Conservation (phyloP, 2,329 filamentous ascomycete species). For the Penicillium rolfsii region DNA sequence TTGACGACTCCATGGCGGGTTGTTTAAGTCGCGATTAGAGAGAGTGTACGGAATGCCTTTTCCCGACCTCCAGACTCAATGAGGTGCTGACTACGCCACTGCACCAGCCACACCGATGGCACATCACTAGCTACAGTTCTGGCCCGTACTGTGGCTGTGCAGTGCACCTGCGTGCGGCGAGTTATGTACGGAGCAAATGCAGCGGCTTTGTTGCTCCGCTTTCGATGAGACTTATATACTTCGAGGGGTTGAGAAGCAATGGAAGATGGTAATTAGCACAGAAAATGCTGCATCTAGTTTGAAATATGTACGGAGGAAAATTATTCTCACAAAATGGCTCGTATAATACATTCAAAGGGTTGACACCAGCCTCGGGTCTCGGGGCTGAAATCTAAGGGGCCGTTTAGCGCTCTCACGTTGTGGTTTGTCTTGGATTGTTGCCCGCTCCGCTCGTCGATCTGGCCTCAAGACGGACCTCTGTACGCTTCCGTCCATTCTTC, state of each 20-base stretch:
- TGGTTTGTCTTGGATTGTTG: slow-evolving; percentile 7
- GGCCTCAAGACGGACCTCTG: slow-evolving; percentile 37
- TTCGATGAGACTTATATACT: not conserved
- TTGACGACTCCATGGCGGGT: slow-evolving; percentile 45
- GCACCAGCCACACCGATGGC: slow-evolving; percentile 9
- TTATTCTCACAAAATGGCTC: not conserved
- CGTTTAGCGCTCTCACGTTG: slow-evolving; percentile 23
- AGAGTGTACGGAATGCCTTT: slow-evolving; percentile 2
- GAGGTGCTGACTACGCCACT: not conserved
- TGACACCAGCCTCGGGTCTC: not conserved
- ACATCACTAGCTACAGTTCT: slow-evolving; percentile 11
- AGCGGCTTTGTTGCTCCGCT: not conserved
- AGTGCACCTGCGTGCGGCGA: not conserved
- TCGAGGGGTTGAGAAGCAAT: not conserved
- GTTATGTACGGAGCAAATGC: not conserved
- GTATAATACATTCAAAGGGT: not conserved
- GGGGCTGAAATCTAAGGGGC: slow-evolving; percentile 24
- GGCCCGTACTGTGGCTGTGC: not conserved
- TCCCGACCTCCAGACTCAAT: not conserved
- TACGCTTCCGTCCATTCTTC: slow-evolving; percentile 35
- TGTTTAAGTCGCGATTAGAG: slow-evolving; percentile 10
- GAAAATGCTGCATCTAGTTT: not conserved
- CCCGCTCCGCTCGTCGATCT: slow-evolving; percentile 37
- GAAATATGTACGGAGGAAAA: not conserved
- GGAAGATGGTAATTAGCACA: not conserved